Conservation (phyloP, 2,329 filamentous ascomycete genomes). For the Penicillium sp. region DNA sequence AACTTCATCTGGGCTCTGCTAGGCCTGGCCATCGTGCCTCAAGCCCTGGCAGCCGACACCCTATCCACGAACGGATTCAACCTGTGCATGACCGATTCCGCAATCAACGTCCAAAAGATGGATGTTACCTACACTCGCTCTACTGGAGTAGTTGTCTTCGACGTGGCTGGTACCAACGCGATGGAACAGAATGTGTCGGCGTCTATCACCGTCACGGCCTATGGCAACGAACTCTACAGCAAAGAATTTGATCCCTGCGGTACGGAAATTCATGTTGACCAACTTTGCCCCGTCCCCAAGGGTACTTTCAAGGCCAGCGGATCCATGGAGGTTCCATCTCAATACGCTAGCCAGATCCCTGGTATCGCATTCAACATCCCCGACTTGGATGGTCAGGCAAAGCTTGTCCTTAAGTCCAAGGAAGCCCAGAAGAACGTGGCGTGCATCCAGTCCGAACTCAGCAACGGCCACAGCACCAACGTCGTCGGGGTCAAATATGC, state of each 20-base stretch:
- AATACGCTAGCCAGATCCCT: slow-evolving; percentile 75
- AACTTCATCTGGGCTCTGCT: slow-evolving; percentile 27
- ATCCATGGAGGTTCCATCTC: slow-evolving; percentile 66
- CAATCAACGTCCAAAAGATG: slow-evolving; percentile 71
- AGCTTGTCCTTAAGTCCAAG: slow-evolving; percentile 67
- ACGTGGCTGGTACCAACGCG: slow-evolving; percentile 74
- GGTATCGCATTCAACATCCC: slow-evolving; percentile 86
- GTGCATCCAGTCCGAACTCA: slow-evolving; percentile 77
- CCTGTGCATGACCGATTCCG: slow-evolving; percentile 60
- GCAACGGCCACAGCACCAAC: slow-evolving; percentile 80
- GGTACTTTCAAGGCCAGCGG: slow-evolving; percentile 74
- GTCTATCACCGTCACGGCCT: slow-evolving; percentile 73
- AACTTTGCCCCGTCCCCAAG: slow-evolving; percentile 81
- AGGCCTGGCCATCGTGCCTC: slow-evolving; percentile 30
- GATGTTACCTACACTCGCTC: slow-evolving; percentile 77
- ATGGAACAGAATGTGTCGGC: slow-evolving; percentile 79
- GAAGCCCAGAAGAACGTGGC: slow-evolving; percentile 66
- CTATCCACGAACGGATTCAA: slow-evolving; percentile 79
- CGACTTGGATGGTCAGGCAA: slow-evolving; percentile 84
- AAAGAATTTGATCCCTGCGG: slow-evolving; percentile 84
- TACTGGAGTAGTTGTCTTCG: slow-evolving; percentile 72
- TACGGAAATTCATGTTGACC: slow-evolving; percentile 60
- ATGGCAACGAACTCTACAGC: slow-evolving; percentile 76
- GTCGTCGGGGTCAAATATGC: slow-evolving; percentile 77
- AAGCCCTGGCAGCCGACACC: slow-evolving; percentile 65